Percentiles rank a stretch among this genome's conserved stretches.
Conservation (phyloP, 768 basidiomycete genomes). For the Collybia sordida region DNA sequence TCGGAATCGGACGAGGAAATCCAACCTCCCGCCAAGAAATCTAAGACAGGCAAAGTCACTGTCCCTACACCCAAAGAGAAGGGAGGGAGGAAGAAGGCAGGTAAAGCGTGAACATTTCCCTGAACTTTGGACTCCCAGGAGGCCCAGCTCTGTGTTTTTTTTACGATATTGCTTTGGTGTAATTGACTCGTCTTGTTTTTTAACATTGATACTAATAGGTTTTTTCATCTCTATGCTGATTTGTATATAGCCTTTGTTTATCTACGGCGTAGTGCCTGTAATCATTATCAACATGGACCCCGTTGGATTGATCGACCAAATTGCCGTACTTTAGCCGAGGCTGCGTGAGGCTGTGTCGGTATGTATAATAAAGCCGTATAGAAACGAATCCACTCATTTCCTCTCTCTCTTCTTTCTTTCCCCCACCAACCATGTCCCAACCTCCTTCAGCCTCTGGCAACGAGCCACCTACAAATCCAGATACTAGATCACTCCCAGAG, state of each 20-base stretch:
- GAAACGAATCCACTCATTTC: conserved; percentile 7
- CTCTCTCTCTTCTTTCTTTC: conserved; percentile 8
- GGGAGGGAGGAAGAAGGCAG: conserved; percentile 25
- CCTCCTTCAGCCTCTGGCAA: conserved; percentile 36
- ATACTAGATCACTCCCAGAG: conserved; percentile 57
- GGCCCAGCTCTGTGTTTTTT: too few species aligned
- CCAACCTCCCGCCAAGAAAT: conserved; percentile 27
- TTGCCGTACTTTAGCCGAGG: not conserved
- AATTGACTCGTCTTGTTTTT: not conserved
- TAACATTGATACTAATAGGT: conserved; percentile 2
- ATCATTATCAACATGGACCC: too few species aligned
- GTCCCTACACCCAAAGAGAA: conserved; percentile 18
- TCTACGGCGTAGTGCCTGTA: not conserved
- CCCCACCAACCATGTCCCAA: conserved; percentile 35
- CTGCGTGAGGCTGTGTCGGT: conserved; percentile 10
- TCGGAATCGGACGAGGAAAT: conserved; percentile 20
- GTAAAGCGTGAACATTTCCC: not conserved
- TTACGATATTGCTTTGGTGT: not conserved
- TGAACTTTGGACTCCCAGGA: not conserved
- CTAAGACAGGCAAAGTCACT: conserved; percentile 14
- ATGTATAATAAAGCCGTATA: not conserved
- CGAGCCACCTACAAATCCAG: conserved; percentile 40
- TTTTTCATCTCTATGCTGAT: not conserved
- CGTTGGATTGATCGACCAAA: not conserved
- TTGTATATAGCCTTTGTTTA: not conserved